A percentile compares a stretch with the other conserved stretches of the same genome.
These are phyloP conservation scores for Aquilaria malaccensis DNA, from an alignment of 345 rosid genomes.

Conservation along the genomic window DNA sequence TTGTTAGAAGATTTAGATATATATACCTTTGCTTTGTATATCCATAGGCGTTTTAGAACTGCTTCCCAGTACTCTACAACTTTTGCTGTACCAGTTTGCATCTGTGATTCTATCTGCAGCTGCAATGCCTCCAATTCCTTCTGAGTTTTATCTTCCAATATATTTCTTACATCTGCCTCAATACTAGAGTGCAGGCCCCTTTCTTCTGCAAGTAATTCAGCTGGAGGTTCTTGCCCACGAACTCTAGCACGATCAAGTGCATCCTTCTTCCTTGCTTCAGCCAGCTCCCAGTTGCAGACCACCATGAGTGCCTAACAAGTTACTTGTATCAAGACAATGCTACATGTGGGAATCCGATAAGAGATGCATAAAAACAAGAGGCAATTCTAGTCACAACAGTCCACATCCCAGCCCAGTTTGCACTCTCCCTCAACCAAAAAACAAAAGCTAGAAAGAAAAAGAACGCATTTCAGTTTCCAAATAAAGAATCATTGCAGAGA, in stretches of 20 bases:
- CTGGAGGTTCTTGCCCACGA: slow-evolving; percentile 94
- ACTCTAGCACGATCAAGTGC: slow-evolving; percentile 87
- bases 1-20: background rate
- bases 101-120: slow-evolving; percentile 64
- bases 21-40: slow-evolving; percentile 87
- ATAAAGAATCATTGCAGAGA: background rate
- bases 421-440: too few species aligned
- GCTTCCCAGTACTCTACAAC: slow-evolving; percentile 99
- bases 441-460: too few species aligned
- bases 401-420: too few species aligned
- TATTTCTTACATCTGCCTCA: slow-evolving; percentile 70
- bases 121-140: slow-evolving; percentile 61
- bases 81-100: slow-evolving; percentile 87
- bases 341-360: background rate
- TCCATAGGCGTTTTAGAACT: slow-evolving; percentile 78
- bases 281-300: slow-evolving; percentile 91
- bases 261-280: slow-evolving; percentile 85
- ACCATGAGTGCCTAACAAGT: slow-evolving; percentile 72
- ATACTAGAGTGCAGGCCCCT: slow-evolving; percentile 88
- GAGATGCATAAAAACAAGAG: background rate
- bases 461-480: too few species aligned
- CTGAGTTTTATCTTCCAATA: slow-evolving; percentile 76
- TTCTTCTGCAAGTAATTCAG: slow-evolving; percentile 86
- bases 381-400: background rate
- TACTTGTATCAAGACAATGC: slow-evolving; percentile 9